These are phyloP conservation scores for Cetraspora pellucida DNA, from an alignment of 192 early-diverging fungal species.

Conservation along the genomic window DNA sequence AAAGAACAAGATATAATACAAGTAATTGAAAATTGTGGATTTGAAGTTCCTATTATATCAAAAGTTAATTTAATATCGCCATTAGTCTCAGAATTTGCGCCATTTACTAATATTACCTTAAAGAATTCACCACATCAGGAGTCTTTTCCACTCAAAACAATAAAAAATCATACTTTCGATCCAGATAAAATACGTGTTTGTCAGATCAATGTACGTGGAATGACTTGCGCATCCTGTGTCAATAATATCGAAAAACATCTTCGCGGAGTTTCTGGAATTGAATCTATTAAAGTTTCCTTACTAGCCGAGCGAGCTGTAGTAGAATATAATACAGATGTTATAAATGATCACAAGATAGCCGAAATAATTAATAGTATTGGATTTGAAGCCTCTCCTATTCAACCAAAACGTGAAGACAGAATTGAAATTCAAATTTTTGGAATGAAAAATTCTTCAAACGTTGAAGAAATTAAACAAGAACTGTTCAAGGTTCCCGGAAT, in stretches of 20 bases:
- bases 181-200: slow-evolving; percentile 28
- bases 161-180: slow-evolving; percentile 11
- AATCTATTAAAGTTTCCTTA: slow-evolving; percentile 79
- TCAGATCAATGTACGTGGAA: slow-evolving; percentile 80
- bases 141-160: slow-evolving; percentile 8
- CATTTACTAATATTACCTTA: not conserved
- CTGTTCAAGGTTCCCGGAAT: slow-evolving; percentile 63
- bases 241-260: slow-evolving; percentile 78
- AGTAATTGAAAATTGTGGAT: slow-evolving; percentile 71
- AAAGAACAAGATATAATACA: slow-evolving; percentile 36
- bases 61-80: not conserved
- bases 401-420: slow-evolving; percentile 49
- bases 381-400: slow-evolving; percentile 67
- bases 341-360: slow-evolving; percentile 54
- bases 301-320: slow-evolving; percentile 81
- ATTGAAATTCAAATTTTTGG: slow-evolving; percentile 86
- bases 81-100: not conserved
- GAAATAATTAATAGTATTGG: slow-evolving; percentile 72
- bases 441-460: slow-evolving; percentile 89
- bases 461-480: slow-evolving; percentile 74
- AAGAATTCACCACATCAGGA: not conserved
- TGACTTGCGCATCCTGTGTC: slow-evolving; percentile 97
- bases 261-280: slow-evolving; percentile 59
- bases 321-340: slow-evolving; percentile 55
- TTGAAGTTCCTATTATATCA: slow-evolving; percentile 52